Conservation (phyloP, 2,329 filamentous ascomycete genomes). For the Colletotrichum karsti region DNA sequence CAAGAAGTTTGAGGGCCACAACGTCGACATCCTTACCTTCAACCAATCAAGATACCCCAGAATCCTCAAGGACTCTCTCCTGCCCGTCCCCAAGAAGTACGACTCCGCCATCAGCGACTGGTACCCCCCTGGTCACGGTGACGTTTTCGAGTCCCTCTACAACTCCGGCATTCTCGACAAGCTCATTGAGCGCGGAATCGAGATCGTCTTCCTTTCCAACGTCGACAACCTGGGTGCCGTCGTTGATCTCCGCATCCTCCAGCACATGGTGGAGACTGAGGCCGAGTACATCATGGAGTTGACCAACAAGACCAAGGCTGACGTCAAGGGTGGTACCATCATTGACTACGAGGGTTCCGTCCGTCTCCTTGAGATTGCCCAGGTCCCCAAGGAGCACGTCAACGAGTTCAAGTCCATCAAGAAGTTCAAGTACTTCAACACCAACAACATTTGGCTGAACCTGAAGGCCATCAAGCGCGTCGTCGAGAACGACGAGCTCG, state of each 20-base stretch:
- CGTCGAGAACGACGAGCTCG: constrained; percentile 96
- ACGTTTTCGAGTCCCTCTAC: constrained; percentile 99
- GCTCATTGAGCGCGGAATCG: constrained; percentile 92
- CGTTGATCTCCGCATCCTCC: constrained; percentile 95
- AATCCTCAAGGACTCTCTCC: constrained; percentile 97
- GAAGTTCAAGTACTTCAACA: constrained; percentile 99
- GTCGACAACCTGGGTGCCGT: constrained; percentile 98
- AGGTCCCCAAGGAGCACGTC: constrained; percentile 99
- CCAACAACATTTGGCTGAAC: constrained; percentile 99
- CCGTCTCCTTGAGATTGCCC: constrained; percentile 96
- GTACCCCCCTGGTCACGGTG: constrained; percentile 99
- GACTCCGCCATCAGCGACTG: constrained; percentile 92
- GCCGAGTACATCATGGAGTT: constrained; percentile 99
- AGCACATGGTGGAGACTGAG: constrained; percentile 99
- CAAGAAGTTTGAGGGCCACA: constrained; percentile 99
- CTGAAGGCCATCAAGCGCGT: constrained; percentile 97
- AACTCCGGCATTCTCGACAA: constrained; percentile 98
- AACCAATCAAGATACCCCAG: constrained; percentile 98
- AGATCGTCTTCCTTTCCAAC: constrained; percentile 99
- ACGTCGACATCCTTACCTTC: constrained; percentile 99
- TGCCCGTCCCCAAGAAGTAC: constrained; percentile 91
- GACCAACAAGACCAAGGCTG: constrained; percentile 99
- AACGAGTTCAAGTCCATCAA: constrained; percentile 99
- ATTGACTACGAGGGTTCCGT: constrained; percentile 99
- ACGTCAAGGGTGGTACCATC: constrained; percentile 99